Evolutionary conservation across 2,329 filamentous ascomycete genomes (phyloP).

Genomic region (Zarea fungicola): DNA sequence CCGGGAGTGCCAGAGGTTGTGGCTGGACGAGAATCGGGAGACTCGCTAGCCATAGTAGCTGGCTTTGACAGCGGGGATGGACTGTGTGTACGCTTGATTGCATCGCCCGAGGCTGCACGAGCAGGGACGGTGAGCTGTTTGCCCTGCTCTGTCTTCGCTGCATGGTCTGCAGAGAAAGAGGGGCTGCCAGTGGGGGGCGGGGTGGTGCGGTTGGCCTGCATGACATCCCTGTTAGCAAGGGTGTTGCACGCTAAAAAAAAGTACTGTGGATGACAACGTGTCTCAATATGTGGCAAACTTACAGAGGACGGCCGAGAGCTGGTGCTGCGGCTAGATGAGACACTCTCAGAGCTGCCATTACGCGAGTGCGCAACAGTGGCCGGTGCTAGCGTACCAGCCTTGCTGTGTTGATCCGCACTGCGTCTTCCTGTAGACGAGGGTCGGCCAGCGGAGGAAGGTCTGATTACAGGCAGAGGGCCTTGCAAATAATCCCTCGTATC

Average conservation of each 20-base stretch:
- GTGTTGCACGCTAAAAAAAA: slow-evolving; percentile 24
- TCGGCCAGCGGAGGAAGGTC: slow-evolving; percentile 21
- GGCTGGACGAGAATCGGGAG: slow-evolving; percentile 36
- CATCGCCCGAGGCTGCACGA: slow-evolving; percentile 60
- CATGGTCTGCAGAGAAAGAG: slow-evolving; percentile 45
- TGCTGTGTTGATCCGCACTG: slow-evolving; percentile 30
- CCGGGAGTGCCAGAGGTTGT: slow-evolving; percentile 27
- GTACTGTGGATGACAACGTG: slow-evolving; percentile 18
- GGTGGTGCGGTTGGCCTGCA: slow-evolving; percentile 56
- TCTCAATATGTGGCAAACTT: slow-evolving; percentile 35
- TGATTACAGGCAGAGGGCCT: slow-evolving; percentile 33
- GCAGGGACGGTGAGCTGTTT: slow-evolving; percentile 55
- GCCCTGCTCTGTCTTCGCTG: slow-evolving; percentile 46
- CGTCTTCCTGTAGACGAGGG: slow-evolving; percentile 19
- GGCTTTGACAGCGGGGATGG: slow-evolving; percentile 73
- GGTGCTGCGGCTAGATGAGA: slow-evolving; percentile 52
- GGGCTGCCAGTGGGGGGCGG: slow-evolving; percentile 49
- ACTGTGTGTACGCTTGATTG: slow-evolving; percentile 57
- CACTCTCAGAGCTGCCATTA: slow-evolving; percentile 61
- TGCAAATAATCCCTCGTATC: slow-evolving; percentile 25
- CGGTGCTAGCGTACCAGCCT: slow-evolving; percentile 33
- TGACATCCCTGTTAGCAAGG: slow-evolving; percentile 44
- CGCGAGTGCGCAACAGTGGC: slow-evolving; percentile 28
- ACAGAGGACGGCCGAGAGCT: slow-evolving; percentile 61
- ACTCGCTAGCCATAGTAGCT: slow-evolving; percentile 55